phyloP scores from a whole-genome alignment of 1,284 basidiomycete species.

The Microbotryum lychnidis-dioicae region DNA sequence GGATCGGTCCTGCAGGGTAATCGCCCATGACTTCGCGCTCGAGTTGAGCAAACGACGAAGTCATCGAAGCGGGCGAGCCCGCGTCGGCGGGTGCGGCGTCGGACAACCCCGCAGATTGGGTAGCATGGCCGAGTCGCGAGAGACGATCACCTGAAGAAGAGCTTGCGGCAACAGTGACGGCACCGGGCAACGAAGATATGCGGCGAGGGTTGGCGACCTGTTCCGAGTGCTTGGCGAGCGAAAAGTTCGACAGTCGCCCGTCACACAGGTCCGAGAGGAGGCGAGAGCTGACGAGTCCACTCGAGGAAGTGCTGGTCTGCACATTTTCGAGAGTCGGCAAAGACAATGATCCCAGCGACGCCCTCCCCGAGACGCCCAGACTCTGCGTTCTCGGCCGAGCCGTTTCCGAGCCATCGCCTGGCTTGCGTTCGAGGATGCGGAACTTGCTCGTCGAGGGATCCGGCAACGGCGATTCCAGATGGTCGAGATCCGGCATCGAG shows the following conservation, averaged over 20 bases:
- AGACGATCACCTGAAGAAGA: too few relatives aligned
- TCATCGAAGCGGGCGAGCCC: not conserved
- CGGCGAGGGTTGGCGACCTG: too few relatives aligned
- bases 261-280: not conserved
- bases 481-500: conserved; percentile 20
- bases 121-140: not conserved
- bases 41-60: not conserved
- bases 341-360: conserved; percentile 1
- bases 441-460: not conserved
- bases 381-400: conserved; percentile 2
- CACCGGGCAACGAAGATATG: too few relatives aligned
- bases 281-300: conserved; percentile 1
- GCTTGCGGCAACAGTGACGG: too few relatives aligned
- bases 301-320: not conserved
- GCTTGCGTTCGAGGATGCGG: conserved; percentile 20
- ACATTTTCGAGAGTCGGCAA: conserved; percentile 4
- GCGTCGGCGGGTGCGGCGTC: not conserved
- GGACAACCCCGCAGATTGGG: not conserved
- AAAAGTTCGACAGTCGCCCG: not conserved
- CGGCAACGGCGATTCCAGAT: not conserved
- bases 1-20: not conserved
- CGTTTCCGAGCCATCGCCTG: not conserved
- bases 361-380: not conserved
- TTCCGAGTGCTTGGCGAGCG: too few relatives aligned
- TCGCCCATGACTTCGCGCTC: not conserved